phyloP scores from a whole-genome alignment of 805 yeast species.

The Kodamaea nitidulidarum region DNA sequence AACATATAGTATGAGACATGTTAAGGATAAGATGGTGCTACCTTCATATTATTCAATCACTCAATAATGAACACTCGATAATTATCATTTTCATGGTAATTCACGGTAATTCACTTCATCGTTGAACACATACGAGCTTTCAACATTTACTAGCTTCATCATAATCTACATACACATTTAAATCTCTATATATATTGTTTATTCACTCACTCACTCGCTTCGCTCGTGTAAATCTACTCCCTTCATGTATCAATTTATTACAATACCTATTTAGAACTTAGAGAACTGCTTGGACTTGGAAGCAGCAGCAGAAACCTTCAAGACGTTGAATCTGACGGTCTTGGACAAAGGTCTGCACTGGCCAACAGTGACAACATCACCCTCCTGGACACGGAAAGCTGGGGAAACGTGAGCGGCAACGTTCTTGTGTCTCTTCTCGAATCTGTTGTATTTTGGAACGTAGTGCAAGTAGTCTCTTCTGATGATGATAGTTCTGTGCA shows the following conservation, averaged over 20 bases:
- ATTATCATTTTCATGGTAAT: no score
- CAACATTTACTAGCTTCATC: no score
- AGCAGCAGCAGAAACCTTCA: slow-evolving; percentile 86
- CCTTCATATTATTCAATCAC: no score
- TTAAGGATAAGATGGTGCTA: no score
- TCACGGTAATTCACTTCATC: no score
- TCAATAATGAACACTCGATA: no score
- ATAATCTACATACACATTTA: no score
- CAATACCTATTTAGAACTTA: slow-evolving; percentile 68
- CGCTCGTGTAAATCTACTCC: slow-evolving; percentile 2
- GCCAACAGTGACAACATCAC: slow-evolving; percentile 99
- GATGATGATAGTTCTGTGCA: slow-evolving; percentile 99
- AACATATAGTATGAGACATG: no score
- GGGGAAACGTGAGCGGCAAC: slow-evolving; percentile 99
- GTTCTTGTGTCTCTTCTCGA: slow-evolving; percentile 99
- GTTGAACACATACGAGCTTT: no score
- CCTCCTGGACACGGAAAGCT: slow-evolving; percentile 99
- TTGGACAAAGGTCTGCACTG: slow-evolving; percentile 99
- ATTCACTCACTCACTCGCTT: no score
- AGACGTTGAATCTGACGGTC: slow-evolving; percentile 99
- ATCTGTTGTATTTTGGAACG: slow-evolving; percentile 99
- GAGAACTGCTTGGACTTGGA: slow-evolving; percentile 92
- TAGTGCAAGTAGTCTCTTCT: slow-evolving; percentile 99
- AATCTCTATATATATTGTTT: no score
- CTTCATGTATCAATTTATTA: slow-evolving; percentile 5